phyloP scores from a whole-genome alignment of 2,329 filamentous ascomycete species.

The Cryphonectria carpinicola region DNA sequence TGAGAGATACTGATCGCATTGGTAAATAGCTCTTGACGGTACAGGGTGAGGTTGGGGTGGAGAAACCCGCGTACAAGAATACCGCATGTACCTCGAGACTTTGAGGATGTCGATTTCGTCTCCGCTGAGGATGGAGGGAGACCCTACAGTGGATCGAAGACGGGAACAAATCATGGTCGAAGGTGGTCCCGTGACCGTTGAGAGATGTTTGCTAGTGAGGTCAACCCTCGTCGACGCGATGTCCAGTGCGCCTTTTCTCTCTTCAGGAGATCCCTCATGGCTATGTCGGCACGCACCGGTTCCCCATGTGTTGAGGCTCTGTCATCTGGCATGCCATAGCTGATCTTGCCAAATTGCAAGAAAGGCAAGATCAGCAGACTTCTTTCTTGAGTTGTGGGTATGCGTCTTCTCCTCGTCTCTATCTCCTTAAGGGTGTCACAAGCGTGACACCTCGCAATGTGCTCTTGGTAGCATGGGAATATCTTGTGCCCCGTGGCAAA shows the following conservation, averaged over 20 bases:
- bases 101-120: neutral
- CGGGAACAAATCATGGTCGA: neutral
- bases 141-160: constrained; percentile 1
- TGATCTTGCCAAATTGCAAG: neutral
- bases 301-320: neutral
- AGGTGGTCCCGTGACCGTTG: constrained; percentile 11
- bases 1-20: constrained; percentile 8
- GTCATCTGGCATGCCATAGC: neutral
- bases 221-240: neutral
- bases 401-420: neutral
- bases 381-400: neutral
- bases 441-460: neutral
- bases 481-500: neutral
- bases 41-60: neutral
- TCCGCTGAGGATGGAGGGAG: constrained; percentile 4
- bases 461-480: neutral
- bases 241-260: neutral
- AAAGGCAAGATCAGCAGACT: neutral
- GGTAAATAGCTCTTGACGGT: constrained; percentile 12
- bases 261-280: neutral
- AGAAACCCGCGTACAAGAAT: constrained; percentile 16
- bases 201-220: constrained; percentile 3
- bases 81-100: constrained; percentile 17
- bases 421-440: neutral
- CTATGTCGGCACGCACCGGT: neutral